These are phyloP conservation scores for Sporothrix pallida DNA, from an alignment of 2,329 filamentous ascomycete genomes.

Conservation along the genomic window DNA sequence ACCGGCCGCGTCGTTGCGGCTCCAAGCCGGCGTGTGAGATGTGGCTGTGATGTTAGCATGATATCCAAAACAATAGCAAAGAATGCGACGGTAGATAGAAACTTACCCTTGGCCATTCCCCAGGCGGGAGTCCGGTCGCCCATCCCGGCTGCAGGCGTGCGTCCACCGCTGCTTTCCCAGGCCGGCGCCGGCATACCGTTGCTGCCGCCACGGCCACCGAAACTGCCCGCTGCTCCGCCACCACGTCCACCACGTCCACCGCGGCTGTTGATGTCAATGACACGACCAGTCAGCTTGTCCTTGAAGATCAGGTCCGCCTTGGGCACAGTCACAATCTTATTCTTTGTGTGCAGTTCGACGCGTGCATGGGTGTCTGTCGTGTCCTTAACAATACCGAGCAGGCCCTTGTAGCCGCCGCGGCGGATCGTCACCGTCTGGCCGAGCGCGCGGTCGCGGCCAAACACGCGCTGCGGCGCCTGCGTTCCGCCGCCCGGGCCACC, in stretches of 20 bases:
- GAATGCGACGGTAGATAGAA: not conserved
- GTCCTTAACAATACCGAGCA: slow-evolving; percentile 94
- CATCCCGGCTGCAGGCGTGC: slow-evolving; percentile 68
- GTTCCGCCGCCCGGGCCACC: slow-evolving; percentile 58
- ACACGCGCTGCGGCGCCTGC: slow-evolving; percentile 74
- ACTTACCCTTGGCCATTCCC: slow-evolving; percentile 70
- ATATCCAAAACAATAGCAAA: not conserved
- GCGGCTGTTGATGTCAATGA: slow-evolving; percentile 68
- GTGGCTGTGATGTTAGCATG: slow-evolving; percentile 54
- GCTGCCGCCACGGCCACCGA: slow-evolving; percentile 40
- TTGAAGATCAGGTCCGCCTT: slow-evolving; percentile 85
- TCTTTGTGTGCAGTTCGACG: slow-evolving; percentile 92
- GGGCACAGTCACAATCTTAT: slow-evolving; percentile 83
- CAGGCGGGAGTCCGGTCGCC: slow-evolving; percentile 78
- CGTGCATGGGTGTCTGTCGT: slow-evolving; percentile 84
- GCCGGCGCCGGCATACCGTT: slow-evolving; percentile 49
- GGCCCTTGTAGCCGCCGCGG: slow-evolving; percentile 87
- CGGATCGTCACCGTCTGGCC: slow-evolving; percentile 90
- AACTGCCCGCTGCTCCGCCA: slow-evolving; percentile 43
- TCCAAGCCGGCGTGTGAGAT: slow-evolving; percentile 67
- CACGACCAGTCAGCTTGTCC: slow-evolving; percentile 78
- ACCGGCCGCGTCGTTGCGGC: slow-evolving; percentile 58
- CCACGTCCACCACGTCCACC: slow-evolving; percentile 51
- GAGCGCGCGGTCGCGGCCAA: slow-evolving; percentile 80
- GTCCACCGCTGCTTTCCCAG: slow-evolving; percentile 69